Percentiles rank a stretch among this genome's conserved stretches.
Conservation (phyloP, 306 rosid genomes). For the Quercus cerris region DNA sequence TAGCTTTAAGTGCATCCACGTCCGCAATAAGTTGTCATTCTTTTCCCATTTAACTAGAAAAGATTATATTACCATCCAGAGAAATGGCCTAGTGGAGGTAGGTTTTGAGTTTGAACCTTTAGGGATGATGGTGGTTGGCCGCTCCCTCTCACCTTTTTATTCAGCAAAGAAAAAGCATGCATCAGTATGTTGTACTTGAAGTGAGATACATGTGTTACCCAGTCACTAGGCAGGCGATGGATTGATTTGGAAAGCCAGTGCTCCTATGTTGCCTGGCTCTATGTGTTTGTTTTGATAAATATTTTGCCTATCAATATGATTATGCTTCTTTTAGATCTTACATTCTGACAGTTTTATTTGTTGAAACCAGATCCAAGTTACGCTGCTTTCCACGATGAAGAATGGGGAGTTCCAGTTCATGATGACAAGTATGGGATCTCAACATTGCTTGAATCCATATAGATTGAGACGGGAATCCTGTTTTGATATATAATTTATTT, state of each 20-base stretch:
- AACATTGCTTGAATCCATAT: conserved; percentile 17
- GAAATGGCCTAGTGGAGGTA: too few relatives aligned
- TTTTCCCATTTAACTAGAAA: not conserved
- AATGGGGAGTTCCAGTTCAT: conserved; percentile 86
- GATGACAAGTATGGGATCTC: conserved; percentile 64
- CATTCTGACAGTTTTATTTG: conserved; percentile 35
- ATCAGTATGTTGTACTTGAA: not conserved
- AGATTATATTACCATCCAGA: not conserved
- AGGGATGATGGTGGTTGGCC: too few relatives aligned
- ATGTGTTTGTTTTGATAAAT: too few relatives aligned
- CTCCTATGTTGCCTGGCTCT: not conserved
- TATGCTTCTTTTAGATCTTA: conserved; percentile 6
- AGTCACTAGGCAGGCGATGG: not conserved
- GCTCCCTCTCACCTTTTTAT: too few relatives aligned
- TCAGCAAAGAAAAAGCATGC: not conserved
- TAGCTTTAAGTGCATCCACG: not conserved
- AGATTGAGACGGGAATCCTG: not conserved
- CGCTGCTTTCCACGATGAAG: conserved; percentile 75
- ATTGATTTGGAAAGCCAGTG: not conserved
- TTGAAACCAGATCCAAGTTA: conserved; percentile 57
- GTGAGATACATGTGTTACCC: not conserved
- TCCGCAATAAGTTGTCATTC: not conserved
- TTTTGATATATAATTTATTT: not conserved
- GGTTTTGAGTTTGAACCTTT: too few relatives aligned
- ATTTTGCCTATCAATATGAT: conserved; percentile 3